Conservation (phyloP, 169 alveolate genomes). For the Plasmodium vinckei region DNA sequence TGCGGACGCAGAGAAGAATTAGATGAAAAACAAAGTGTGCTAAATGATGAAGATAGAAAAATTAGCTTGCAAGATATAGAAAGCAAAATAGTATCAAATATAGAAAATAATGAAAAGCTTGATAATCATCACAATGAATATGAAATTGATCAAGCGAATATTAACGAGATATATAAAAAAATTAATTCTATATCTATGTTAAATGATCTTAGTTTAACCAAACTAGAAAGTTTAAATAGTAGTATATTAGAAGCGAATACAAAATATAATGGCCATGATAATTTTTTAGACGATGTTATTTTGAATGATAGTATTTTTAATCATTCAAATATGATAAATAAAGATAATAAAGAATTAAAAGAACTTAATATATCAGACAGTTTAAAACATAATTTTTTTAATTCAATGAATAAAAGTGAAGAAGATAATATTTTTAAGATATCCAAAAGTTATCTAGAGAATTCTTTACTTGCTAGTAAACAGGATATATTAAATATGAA, state of each 20-base stretch:
- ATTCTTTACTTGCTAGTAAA: too few relatives aligned
- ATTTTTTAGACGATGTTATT: constrained; percentile 60
- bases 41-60: constrained; percentile 1
- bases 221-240: constrained; percentile 58
- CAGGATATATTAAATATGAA: not conserved
- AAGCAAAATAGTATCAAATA: not conserved
- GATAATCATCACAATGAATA: not conserved
- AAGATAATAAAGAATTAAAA: not conserved
- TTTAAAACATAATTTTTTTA: not conserved
- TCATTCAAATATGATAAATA: not conserved
- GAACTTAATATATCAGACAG: not conserved
- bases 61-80: not conserved
- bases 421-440: constrained; percentile 48
- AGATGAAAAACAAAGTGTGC: not conserved
- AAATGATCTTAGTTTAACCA: constrained; percentile 59
- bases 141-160: constrained; percentile 13
- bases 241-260: constrained; percentile 34
- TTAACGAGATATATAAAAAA: constrained; percentile 50
- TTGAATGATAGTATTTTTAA: constrained; percentile 69
- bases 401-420: not conserved
- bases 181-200: constrained; percentile 42
- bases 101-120: not conserved
- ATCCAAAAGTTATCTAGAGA: constrained; percentile 25
- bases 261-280: constrained; percentile 30
- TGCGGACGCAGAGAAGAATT: not conserved